Evolutionary conservation across 2,329 filamentous ascomycete genomes (phyloP), one percentile per base, ranked within the genome.

Genomic region (Aspergillus hiratsukae): DNA sequence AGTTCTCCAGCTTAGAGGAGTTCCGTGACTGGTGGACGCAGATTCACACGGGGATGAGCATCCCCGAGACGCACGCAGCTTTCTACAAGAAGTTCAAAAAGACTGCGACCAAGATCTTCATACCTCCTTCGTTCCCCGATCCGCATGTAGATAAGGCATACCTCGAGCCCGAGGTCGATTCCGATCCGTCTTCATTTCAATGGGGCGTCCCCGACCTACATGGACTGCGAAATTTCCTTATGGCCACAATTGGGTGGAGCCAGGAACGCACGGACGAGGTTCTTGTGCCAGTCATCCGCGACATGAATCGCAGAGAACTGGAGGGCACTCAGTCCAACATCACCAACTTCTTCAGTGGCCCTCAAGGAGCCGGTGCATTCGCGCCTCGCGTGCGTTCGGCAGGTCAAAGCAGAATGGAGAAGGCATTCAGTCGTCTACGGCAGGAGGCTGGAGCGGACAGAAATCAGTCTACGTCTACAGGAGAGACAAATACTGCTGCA

Each of bases 281-380:
- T 2, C 83, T 99, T 1, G 90, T 99, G 1, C 94, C 94, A 0
- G 95, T 99, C 1, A 94, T 99, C 61, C 83, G 87, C 55, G 94
- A 99, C 68, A 96, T 99, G 89, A 97, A 97, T 70, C 84, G 85
- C 3, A 82, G 94, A 41, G 89, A 90, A 62, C 81, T 85, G 28
- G 94, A 97, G 75, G 94, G 94, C 6, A 97, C 93, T 19, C 94
- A 99, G 78, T 87, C 86, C 57, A 99, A 99, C 65, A 96, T 99
- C 62, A 99, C 94, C n/a, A 81, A 87, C 25, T 99, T 87, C 72
- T 97, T 97, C 71, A 84, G 85, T 11, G 93, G 93, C 1, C 62
- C 70, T n/a, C 69, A 58, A 52, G 76, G 68, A 11, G 82, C 77
- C 40, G 83, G 87, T 59, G 83, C 82, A 0, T 92, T 90, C 75